Conservation (phyloP, 139 green algal genomes). For the Eudorina sp. region DNA sequence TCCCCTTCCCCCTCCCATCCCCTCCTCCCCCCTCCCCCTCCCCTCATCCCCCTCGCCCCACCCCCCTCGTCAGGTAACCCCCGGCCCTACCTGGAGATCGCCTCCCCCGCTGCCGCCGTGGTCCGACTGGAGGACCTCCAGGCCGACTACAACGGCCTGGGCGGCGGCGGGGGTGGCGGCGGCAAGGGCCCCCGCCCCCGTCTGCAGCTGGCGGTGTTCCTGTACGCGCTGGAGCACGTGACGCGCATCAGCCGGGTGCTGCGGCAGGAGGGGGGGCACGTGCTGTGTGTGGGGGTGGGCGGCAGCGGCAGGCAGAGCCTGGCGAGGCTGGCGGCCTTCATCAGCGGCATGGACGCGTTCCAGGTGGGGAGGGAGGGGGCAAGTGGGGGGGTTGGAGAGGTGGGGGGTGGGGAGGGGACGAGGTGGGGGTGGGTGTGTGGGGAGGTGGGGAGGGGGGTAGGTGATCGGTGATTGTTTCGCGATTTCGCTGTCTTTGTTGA, state of each 20-base stretch:
- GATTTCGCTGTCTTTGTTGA: no score
- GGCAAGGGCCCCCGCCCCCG: slow-evolving; percentile 31
- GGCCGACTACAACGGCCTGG: slow-evolving; percentile 59
- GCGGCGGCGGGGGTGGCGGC: not conserved
- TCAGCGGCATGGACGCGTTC: slow-evolving; percentile 74
- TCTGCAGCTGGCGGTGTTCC: slow-evolving; percentile 80
- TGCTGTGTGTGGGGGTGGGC: slow-evolving; percentile 76
- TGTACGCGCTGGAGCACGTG: slow-evolving; percentile 81
- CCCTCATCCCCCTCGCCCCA: no score
- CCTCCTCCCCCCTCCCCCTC: no score
- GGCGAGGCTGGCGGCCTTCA: slow-evolving; percentile 70
- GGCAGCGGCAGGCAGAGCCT: slow-evolving; percentile 72
- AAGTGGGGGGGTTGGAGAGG: not conserved
- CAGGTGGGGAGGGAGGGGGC: slow-evolving; percentile 64
- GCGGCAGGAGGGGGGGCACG: slow-evolving; percentile 67
- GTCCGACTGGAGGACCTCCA: slow-evolving; percentile 69
- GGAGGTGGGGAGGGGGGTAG: not conserved
- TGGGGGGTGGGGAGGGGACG: not conserved
- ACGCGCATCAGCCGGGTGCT: slow-evolving; percentile 60
- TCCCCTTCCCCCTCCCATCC: no score
- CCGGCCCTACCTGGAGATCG: slow-evolving; percentile 69
- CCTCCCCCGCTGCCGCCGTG: slow-evolving; percentile 57
- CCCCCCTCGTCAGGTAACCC: slow-evolving; percentile 8
- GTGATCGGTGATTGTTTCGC: no score
- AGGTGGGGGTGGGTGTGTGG: not conserved